Base-by-base conservation (phyloP, 2,329 filamentous ascomycete species). In the Juglanconis sp. region DNA sequence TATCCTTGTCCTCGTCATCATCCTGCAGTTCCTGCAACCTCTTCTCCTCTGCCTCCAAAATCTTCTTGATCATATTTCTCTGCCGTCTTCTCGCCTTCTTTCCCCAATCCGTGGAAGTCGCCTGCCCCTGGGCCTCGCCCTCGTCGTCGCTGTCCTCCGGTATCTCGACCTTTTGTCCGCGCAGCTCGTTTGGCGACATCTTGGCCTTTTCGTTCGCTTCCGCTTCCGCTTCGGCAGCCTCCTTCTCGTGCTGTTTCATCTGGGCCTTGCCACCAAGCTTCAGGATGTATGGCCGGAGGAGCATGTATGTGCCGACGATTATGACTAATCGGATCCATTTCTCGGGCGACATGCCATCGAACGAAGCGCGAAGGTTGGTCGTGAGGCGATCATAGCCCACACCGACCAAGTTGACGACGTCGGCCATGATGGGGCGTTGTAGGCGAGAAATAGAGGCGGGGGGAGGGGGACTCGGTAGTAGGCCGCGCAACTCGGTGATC, bases 241-340 rank as follows among this genome's bases (percentile, higher is more conserved):
- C 81, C 68, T 87, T 80, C 67, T 87, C 86, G 69, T 89, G 79
- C 70, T 87, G 80, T 68, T 81, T 81, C 71, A 87, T 83, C 69
- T 90, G 86, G 64, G 81, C 74, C 68, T 83, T 85, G 62, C 81
- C 84, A 67, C 86, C 86, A 42, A 86, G 74, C 69, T 88, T 88
- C 68, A 93, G 80, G 55, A 93, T 73, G 71, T 91, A 92, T 0
- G 90, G 90, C 1, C 91, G 86, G 31, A 92, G 68, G 56, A 95
- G 81, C 65, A 87, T 71, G 77, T 94, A 96, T 58, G 84, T 87
- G 68, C 91, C 85, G 24, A 92, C 83, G 63, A 92, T 83, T 65
- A 86, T 81, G 66, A 91, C 74, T 60, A 95, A 80, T 52, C 91
- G 89, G 67, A 95, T 81, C 79, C 81, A 86, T 47, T 81, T 76